phyloP scores from a whole-genome alignment of 1,284 basidiomycete species.

The Rhodotorula sp. region DNA sequence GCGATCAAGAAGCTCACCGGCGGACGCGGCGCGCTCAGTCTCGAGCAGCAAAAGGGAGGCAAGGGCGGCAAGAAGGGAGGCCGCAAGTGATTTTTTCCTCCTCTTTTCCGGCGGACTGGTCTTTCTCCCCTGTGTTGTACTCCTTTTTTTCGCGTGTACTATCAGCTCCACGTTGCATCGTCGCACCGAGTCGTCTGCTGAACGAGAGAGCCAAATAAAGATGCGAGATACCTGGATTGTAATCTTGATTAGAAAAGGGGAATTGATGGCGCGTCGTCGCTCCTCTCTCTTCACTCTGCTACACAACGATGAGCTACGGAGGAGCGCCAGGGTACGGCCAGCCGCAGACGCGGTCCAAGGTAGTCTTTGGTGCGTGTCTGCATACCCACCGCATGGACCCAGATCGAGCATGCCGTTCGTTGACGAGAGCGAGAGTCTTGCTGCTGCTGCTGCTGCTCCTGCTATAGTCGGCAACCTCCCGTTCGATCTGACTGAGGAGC shows the following conservation, averaged over 20 bases:
- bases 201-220: not conserved
- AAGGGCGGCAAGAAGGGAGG: constrained; percentile 12
- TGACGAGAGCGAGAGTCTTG: not conserved
- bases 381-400: not conserved
- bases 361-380: constrained; percentile 30
- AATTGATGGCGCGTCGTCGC: not conserved
- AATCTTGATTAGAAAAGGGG: not conserved
- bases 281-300: not conserved
- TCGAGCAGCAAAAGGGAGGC: constrained; percentile 28
- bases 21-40: constrained; percentile 29
- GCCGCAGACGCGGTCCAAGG: constrained; percentile 33
- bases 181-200: not conserved
- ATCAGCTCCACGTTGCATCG: not conserved
- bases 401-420: too few species aligned
- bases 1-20: constrained; percentile 57
- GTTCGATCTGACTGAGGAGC: constrained; percentile 40
- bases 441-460: not conserved
- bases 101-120: not conserved
- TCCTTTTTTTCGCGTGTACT: not conserved
- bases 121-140: constrained; percentile 1
- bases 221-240: not conserved
- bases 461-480: constrained; percentile 40
- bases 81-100: not conserved
- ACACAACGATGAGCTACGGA: constrained; percentile 17
- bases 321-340: constrained; percentile 21